These are phyloP conservation scores for Fusarium piperis DNA, from an alignment of 2,329 filamentous ascomycete genomes.

Conservation along the genomic window DNA sequence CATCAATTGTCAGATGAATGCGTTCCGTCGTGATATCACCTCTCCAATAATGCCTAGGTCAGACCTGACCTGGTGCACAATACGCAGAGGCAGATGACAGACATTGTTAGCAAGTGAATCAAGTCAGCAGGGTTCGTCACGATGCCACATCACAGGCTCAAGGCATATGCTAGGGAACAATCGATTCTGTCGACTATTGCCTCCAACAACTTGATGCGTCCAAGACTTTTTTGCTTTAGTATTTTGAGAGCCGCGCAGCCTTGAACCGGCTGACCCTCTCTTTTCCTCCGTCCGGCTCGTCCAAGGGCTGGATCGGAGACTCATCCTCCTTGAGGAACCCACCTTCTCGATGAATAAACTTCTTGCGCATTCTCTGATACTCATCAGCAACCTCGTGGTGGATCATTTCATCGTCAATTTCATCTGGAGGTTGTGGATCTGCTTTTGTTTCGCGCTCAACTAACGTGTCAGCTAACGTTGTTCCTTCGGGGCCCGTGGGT, in stretches of 20 bases:
- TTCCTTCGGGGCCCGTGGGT: constrained; percentile 61
- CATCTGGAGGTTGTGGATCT: constrained; percentile 60
- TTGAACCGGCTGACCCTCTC: constrained; percentile 78
- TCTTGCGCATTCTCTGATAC: constrained; percentile 84
- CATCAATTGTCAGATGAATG: constrained; percentile 61
- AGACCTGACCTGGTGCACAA: neutral
- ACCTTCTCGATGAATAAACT: constrained; percentile 83
- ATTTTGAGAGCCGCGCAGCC: constrained; percentile 70
- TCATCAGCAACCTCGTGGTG: constrained; percentile 82
- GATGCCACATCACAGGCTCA: constrained; percentile 35
- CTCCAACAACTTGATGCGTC: constrained; percentile 16
- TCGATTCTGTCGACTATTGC: constrained; percentile 44
- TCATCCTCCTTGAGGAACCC: constrained; percentile 82
- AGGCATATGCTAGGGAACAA: constrained; percentile 34
- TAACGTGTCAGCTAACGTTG: constrained; percentile 68
- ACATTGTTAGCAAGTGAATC: constrained; percentile 19
- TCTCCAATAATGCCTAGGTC: no score
- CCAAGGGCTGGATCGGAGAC: constrained; percentile 71
- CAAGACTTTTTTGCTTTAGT: constrained; percentile 46
- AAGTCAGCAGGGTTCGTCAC: constrained; percentile 10
- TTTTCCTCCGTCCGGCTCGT: constrained; percentile 71
- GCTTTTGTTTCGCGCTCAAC: constrained; percentile 61
- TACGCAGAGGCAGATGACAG: neutral
- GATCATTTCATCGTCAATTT: constrained; percentile 75
- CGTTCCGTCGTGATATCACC: constrained; percentile 35